Conservation (phyloP, 1,284 basidiomycete species). For the Heterobasidion occidentale region DNA sequence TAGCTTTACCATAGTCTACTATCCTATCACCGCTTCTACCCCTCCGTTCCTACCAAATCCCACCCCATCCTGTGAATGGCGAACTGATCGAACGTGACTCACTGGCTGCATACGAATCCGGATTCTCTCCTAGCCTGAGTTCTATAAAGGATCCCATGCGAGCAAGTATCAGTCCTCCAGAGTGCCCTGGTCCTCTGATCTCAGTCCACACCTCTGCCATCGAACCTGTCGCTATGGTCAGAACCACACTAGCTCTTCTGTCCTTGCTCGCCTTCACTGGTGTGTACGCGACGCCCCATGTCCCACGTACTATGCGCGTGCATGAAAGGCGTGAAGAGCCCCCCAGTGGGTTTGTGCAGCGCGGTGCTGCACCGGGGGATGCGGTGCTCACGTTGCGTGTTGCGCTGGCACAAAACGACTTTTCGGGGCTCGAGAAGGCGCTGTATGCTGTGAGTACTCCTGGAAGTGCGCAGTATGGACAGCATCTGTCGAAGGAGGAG, state of each 20-base stretch:
- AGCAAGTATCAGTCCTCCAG: no score
- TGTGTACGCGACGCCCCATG: constrained; percentile 2
- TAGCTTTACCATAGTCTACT: no score
- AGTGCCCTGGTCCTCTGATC: no score
- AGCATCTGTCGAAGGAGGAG: constrained; percentile 22
- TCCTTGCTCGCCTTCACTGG: not conserved
- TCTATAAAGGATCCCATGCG: no score
- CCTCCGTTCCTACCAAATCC: no score
- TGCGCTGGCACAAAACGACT: constrained; percentile 17
- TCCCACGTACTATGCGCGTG: not conserved
- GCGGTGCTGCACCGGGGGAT: constrained; percentile 10
- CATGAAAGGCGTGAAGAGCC: not conserved
- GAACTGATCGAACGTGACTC: no score
- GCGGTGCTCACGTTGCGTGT: constrained; percentile 15
- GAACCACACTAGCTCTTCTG: not conserved
- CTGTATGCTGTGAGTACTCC: constrained; percentile 23
- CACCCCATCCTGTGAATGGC: no score
- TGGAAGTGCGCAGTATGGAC: constrained; percentile 19
- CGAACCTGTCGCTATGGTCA: not conserved
- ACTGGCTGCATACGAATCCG: no score
- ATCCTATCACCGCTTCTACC: no score
- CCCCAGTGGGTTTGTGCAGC: not conserved
- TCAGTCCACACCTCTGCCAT: no score
- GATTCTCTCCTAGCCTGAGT: no score
- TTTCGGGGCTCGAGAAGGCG: constrained; percentile 21